Percentiles rank a stretch among this genome's conserved stretches.
phyloP scores from a whole-genome alignment of 805 yeast genomes.

The Candida alai region DNA sequence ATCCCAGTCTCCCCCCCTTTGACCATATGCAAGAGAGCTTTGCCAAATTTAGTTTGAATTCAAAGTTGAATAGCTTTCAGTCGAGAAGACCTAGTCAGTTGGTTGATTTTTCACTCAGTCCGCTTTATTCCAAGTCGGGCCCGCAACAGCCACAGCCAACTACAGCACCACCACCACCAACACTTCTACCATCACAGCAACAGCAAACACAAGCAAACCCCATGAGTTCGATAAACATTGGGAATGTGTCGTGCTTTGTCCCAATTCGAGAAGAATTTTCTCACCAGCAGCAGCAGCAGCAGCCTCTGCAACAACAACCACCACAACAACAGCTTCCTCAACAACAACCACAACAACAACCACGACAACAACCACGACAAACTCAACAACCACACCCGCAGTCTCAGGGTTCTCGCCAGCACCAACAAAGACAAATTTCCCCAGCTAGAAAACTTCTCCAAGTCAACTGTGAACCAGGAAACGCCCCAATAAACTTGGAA shows the following conservation, averaged over 20 bases:
- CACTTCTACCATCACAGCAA: no score
- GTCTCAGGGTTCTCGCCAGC: conserved; percentile 3
- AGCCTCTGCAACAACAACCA: conserved; percentile 12
- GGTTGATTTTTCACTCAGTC: conserved; percentile 27
- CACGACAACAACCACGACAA: conserved; percentile 11
- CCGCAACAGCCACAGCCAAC: conserved; percentile 2
- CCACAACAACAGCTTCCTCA: conserved; percentile 12
- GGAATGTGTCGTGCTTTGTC: no score
- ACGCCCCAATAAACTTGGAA: conserved; percentile 41
- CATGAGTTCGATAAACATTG: no score
- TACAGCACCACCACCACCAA: no score
- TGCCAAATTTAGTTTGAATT: conserved; percentile 26
- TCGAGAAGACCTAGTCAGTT: conserved; percentile 42
- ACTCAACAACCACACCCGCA: conserved; percentile 7
- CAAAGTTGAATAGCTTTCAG: conserved; percentile 36
- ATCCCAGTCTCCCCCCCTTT: conserved; percentile 9
- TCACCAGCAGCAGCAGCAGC: conserved; percentile 8
- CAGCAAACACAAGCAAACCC: no score
- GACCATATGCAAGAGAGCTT: conserved; percentile 30
- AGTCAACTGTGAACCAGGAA: neutral
- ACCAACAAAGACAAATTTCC: conserved; percentile 5
- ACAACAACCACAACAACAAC: conserved; percentile 12
- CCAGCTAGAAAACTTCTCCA: no score
- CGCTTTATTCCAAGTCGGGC: conserved; percentile 4
- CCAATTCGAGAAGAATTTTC: conserved; percentile 3